Evolutionary conservation across 441 rosid genomes (phyloP).

Genomic region (Daphne laureola): DNA sequence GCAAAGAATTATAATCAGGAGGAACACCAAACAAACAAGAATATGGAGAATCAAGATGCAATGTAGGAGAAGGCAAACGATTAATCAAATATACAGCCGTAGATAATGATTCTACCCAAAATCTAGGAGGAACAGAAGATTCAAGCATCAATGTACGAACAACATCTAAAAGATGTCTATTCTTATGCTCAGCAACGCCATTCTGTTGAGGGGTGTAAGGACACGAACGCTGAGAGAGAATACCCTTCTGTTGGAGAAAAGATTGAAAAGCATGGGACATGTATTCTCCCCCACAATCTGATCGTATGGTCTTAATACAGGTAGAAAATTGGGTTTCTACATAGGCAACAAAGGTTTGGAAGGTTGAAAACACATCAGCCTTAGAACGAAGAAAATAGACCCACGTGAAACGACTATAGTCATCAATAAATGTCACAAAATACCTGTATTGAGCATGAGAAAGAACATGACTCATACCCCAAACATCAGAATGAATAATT

Average conservation of each 20-base stretch:
- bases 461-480: not conserved
- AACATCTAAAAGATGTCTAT: too few species aligned
- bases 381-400: too few species aligned
- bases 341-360: too few species aligned
- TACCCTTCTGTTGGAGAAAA: not conserved
- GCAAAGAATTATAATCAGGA: not conserved
- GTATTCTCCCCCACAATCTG: not conserved
- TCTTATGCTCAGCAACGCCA: too few species aligned
- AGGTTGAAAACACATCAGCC: too few species aligned
- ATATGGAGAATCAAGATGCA: not conserved
- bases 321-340: not conserved
- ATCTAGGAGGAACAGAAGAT: too few species aligned
- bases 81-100: not conserved
- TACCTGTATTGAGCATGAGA: too few species aligned
- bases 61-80: not conserved
- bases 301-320: not conserved
- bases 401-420: too few species aligned
- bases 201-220: too few species aligned
- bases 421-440: too few species aligned
- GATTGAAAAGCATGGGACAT: not conserved
- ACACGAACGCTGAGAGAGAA: not conserved
- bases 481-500: constrained; percentile 1
- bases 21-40: constrained; percentile 2
- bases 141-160: too few species aligned
- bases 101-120: too few species aligned